Base-by-base conservation (phyloP, 768 basidiomycete species). In the Neoboletus magnificus region DNA sequence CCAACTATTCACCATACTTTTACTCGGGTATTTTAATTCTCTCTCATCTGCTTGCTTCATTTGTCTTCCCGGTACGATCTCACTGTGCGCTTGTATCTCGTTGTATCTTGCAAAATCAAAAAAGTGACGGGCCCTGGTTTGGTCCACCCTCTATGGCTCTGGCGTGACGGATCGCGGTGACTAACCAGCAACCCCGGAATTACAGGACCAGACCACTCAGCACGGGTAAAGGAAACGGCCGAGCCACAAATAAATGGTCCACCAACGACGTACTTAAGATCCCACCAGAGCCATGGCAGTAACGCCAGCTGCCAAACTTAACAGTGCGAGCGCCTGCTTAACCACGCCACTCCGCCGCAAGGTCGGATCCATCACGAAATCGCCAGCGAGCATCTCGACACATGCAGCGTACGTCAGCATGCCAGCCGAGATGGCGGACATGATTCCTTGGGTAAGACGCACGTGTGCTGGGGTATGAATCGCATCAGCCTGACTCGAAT, bases 381-480 rank as follows among this genome's bases (percentile, higher is more conserved):
- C 90, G 3, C 82, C 90, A 0, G 88, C 90, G 49, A 93, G 81
- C 87, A 93, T 92, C 77, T 92, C 91, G 8, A 92, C 89, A 11
- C 85, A 88, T 12, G 86, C 82, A 0, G 86, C 90, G 62, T 91
- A 92, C 43, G 86, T 90, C 47, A 93, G 79, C 86, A 92, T 84
- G 4, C 90, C 89, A 1, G 89, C 87, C 0, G 87, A 89, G 32
- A 91, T 76, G n/a, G 87, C 88, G 8, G 84, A 86, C 85, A 91
- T 85, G 42, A 91, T 64, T 22, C 90, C 90, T 66, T 88, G 85
- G 1, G 78, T 77, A 16, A 87, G 76, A 36, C 75, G 71, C 67
- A 85, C 73, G n/a, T 74, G 73, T 11, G 75, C 80, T 80, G 39
- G 25, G 20, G 15, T 5, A 9, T 13, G 2, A 40, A 29, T 23